Base-by-base conservation (phyloP, 352 stramenopile genomes). In the Phytophthora tubulina region DNA sequence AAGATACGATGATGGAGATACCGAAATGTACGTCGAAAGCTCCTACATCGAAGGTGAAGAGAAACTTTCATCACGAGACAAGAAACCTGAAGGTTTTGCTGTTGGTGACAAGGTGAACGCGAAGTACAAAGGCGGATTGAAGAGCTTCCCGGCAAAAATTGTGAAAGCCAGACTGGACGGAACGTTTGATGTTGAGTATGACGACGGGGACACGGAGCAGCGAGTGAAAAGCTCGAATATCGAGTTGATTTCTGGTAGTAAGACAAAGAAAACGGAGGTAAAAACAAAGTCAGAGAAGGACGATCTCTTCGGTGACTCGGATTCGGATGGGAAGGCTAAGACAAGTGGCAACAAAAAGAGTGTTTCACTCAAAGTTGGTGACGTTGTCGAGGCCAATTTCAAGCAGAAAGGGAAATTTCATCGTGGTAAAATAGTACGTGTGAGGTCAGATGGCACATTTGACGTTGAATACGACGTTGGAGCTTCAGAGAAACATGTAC, bases 161-260 rank as follows among this genome's bases (percentile, higher is more conserved):
- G 8, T 49, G 0, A 70, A 84, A n/a, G 73, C 61, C 1, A 44
- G 84, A 52, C 39, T 68, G 13, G 80, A 94, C 55, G 84, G 79
- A 6, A 91, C 84, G 0, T 92, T 80, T 58, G 86, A 95, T 36
- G 66, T 96, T 8, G 63, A 85, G 31, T 92, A 85, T 48, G 86
- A 92, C 17, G 70, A 93, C 36, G 81, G 80, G 1, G 79, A 88
- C 27, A 56, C 52, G 3, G 83, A 85, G 55, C 64, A 74, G 11
- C 62, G 75, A 5, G 72, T 83, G 3, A 69, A 72, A 50, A 60
- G 41, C 10, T 75, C 48, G 36, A 35, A 48, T 35, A 79, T 70
- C 0, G 57, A 75, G 57, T 10, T 52, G 21, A 27, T 73, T 10
- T 0, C 49, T 31, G 51, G 50, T 8, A 35, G 3, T 44, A 65